Evolutionary conservation across 2,329 filamentous ascomycete species (phyloP), one percentile per base, ranked within the genome.

Genomic region (Botryosphaeria dothidea): DNA sequence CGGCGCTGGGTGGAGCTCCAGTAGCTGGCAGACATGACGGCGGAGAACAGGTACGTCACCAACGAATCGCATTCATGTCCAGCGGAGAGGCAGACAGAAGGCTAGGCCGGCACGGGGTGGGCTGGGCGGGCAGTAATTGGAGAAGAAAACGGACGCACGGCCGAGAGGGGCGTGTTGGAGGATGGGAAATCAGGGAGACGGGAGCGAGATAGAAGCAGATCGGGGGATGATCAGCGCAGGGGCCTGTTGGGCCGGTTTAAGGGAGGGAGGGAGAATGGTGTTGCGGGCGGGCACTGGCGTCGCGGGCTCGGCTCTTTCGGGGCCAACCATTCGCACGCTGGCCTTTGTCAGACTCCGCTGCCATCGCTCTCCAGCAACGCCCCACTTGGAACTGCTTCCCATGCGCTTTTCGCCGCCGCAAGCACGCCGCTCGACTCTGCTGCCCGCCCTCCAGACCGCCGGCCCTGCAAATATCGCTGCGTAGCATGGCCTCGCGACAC

Each of bases 1-100:
- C 88, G 90, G 71, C 90, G 87, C 80, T 99, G 95, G 27, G 92
- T 95, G 64, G 95, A 98, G 69, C 92, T 90, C 93, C 93, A 99
- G 81, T 94, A 99, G 79, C 94, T 97, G 75, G 93, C 92, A 36
- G 94, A 92, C 94, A 97, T 97, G 66, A 19, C 68, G 61, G 60
- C 62, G 25, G 43, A 21, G 8, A 19, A 29, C 34, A 19, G 29
- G 7, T 17, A 46, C 29, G 41, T 46, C 56, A 60, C 38, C 25
- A 29, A 36, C 45, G 58, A 17, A 62, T 25, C 38, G 29, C 29
- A 49, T 19, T 7, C 56, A 60, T 46, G 36, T 3, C 19, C 38
- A 31, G 51, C n/a, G 43, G 13, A 29, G 34, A 41, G 25, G 27
- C 41, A 45, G n/a, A 27, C 21, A 45, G 41, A n/a, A 13, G 34